These are phyloP conservation scores for Kondoa malvinella DNA, from an alignment of 768 basidiomycete species.

Conservation along the genomic window DNA sequence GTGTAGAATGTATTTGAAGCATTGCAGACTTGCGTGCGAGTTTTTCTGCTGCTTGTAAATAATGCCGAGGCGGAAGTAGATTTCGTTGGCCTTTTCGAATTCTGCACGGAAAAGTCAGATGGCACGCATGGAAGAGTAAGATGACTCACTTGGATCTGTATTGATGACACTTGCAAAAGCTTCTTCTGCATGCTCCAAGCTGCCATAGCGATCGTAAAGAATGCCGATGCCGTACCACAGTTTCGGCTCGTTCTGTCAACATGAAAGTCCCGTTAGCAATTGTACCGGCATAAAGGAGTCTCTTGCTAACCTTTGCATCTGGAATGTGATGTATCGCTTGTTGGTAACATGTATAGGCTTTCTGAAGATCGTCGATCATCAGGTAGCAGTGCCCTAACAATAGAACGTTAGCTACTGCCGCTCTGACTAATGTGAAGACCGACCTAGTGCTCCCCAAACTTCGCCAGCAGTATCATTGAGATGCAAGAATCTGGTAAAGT, in stretches of 20 bases:
- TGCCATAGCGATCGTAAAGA: slow-evolving; percentile 94
- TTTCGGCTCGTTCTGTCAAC: slow-evolving; percentile 64
- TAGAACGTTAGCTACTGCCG: neutral
- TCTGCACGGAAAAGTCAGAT: slow-evolving; percentile 38
- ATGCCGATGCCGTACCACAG: slow-evolving; percentile 99
- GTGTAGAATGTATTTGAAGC: slow-evolving; percentile 90
- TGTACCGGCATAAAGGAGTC: too few relatives aligned
- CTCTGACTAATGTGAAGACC: slow-evolving; percentile 17
- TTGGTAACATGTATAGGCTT: slow-evolving; percentile 95
- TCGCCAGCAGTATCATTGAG: slow-evolving; percentile 94
- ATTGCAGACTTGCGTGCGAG: slow-evolving; percentile 55
- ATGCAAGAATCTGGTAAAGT: slow-evolving; percentile 77
- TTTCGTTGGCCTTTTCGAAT: slow-evolving; percentile 97
- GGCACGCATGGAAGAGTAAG: neutral
- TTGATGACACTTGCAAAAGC: slow-evolving; percentile 88
- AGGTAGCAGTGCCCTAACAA: slow-evolving; percentile 86
- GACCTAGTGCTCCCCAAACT: slow-evolving; percentile 89
- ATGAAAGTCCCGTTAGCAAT: slow-evolving; percentile 3
- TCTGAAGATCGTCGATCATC: slow-evolving; percentile 98
- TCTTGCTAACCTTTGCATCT: slow-evolving; percentile 74
- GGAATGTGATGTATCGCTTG: slow-evolving; percentile 90
- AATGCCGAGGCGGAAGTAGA: slow-evolving; percentile 91
- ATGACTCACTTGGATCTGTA: slow-evolving; percentile 76
- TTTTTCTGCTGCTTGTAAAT: slow-evolving; percentile 99
- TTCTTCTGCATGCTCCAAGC: slow-evolving; percentile 95